Evolutionary conservation across 192 early-diverging fungal species (phyloP).

Genomic region (Rhizophagus clarus): DNA sequence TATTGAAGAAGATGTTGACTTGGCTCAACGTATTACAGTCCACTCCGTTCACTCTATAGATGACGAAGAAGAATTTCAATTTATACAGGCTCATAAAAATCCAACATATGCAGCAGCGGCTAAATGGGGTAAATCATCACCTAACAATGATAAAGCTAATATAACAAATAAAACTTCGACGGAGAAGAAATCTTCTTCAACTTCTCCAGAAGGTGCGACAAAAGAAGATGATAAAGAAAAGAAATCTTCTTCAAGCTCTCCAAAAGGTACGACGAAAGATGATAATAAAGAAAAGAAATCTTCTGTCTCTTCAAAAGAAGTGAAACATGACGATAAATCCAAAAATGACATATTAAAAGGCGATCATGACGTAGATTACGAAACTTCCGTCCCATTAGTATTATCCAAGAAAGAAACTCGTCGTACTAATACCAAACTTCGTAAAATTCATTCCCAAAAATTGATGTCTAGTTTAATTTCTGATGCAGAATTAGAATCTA

Average conservation of each 20-base stretch:
- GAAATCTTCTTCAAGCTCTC: not conserved
- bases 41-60: constrained; percentile 13
- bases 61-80: constrained; percentile 27
- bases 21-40: constrained; percentile 30
- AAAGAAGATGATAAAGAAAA: not conserved
- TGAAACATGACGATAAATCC: not conserved
- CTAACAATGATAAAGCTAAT: not conserved
- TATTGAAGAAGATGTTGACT: constrained; percentile 22
- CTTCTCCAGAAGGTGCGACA: not conserved
- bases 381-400: not conserved
- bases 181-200: not conserved
- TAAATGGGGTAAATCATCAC: constrained; percentile 23
- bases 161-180: not conserved
- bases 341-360: not conserved
- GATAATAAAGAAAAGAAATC: not conserved
- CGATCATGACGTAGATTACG: constrained; percentile 1
- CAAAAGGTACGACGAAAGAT: not conserved
- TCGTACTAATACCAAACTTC: constrained; percentile 17
- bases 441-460: constrained; percentile 19
- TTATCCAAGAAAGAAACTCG: not conserved
- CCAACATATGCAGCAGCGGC: constrained; percentile 27
- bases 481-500: not conserved
- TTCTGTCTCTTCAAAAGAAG: not conserved
- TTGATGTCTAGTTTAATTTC: constrained; percentile 1
- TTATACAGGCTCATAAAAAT: constrained; percentile 20